Conservation (phyloP, 768 basidiomycete genomes). For the Daedalea quercina region DNA sequence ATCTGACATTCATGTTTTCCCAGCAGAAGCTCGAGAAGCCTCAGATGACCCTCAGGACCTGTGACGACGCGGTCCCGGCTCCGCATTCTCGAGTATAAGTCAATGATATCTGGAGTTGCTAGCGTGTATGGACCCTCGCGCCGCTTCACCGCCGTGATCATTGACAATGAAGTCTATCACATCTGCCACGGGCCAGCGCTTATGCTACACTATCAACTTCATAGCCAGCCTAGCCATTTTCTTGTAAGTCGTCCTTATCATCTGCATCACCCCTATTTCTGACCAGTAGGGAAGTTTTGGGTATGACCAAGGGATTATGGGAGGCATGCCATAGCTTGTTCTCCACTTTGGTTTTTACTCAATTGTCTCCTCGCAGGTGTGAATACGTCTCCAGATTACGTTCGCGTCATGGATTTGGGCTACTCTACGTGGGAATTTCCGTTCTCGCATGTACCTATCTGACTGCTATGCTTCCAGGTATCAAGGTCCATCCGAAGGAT, state of each 20-base stretch:
- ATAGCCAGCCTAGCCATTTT: conserved; percentile 28
- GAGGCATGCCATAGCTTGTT: conserved; percentile 16
- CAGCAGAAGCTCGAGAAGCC: too few species aligned
- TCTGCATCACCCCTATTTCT: not conserved
- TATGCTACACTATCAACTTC: conserved; percentile 24
- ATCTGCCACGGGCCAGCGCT: conserved; percentile 15
- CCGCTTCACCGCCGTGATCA: too few species aligned
- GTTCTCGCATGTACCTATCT: not conserved
- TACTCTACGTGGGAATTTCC: conserved; percentile 24
- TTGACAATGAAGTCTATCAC: too few species aligned
- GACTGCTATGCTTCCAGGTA: conserved; percentile 18
- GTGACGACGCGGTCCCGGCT: too few species aligned
- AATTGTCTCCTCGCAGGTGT: conserved; percentile 19
- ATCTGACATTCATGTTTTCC: too few species aligned
- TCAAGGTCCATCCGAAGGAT: conserved; percentile 33
- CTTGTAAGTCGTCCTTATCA: conserved; percentile 18
- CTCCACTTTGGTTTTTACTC: not conserved
- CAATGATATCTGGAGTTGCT: too few species aligned
- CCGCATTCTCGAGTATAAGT: too few species aligned
- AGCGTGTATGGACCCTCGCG: too few species aligned
- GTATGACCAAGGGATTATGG: conserved; percentile 44
- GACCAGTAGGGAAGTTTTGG: conserved; percentile 41
- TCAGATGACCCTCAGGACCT: too few species aligned
- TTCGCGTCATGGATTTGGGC: conserved; percentile 34
- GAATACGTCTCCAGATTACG: conserved; percentile 38